phyloP scores from a whole-genome alignment of 306 rosid genomes.

The Rosa rugosa region DNA sequence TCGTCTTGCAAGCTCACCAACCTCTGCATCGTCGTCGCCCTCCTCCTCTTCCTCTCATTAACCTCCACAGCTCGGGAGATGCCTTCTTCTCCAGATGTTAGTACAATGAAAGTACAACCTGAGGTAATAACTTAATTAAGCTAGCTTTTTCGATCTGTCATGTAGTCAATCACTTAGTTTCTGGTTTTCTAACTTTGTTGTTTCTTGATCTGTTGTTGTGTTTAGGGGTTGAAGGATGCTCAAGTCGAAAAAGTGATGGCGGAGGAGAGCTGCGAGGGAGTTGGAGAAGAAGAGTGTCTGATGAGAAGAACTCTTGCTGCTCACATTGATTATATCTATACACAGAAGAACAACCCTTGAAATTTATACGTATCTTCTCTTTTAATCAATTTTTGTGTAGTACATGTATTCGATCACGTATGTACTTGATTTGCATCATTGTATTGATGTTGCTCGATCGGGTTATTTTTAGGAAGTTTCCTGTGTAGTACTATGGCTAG shows the following conservation, averaged over 20 bases:
- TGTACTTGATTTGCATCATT: background rate
- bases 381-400: background rate
- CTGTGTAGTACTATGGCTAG: background rate
- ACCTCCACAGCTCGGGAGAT: conserved; percentile 25
- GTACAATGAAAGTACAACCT: conserved; percentile 25
- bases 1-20: conserved; percentile 38
- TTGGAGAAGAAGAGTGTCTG: conserved; percentile 71
- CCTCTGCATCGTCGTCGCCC: conserved; percentile 33
- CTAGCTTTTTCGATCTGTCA: background rate
- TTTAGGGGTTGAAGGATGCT: conserved; percentile 35
- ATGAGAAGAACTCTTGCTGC: conserved; percentile 88
- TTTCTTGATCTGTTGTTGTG: conserved; percentile 2
- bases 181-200: background rate
- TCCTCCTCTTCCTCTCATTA: conserved; percentile 19
- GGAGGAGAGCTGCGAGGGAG: conserved; percentile 67
- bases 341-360: conserved; percentile 68
- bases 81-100: conserved; percentile 26
- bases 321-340: conserved; percentile 80
- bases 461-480: background rate
- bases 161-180: background rate
- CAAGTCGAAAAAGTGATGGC: conserved; percentile 34
- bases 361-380: background rate
- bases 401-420: background rate
- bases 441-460: background rate
- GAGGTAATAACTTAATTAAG: conserved; percentile 26